These are phyloP conservation scores for Ascochyta clinopodiicola DNA, from an alignment of 2,329 filamentous ascomycete genomes.

Conservation along the genomic window DNA sequence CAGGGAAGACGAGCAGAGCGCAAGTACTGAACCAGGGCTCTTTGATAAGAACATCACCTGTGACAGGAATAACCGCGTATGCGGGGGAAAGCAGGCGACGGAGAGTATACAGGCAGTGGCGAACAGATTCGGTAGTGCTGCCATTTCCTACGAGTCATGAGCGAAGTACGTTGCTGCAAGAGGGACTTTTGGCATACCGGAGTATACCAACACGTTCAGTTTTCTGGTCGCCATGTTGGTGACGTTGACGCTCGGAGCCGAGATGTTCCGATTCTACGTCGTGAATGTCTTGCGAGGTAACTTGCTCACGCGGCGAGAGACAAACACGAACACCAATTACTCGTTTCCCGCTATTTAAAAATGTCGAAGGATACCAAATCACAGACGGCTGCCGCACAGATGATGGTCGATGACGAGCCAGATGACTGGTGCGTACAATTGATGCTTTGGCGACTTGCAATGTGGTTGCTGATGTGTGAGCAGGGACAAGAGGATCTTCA, in stretches of 20 bases:
- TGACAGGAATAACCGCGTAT: slow-evolving; percentile 90
- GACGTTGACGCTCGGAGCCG: slow-evolving; percentile 36
- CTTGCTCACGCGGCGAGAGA: slow-evolving; percentile 8
- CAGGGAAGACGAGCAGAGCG: slow-evolving; percentile 88
- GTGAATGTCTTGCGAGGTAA: slow-evolving; percentile 17
- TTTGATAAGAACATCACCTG: slow-evolving; percentile 77
- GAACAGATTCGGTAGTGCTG: slow-evolving; percentile 84
- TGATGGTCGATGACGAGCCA: slow-evolving; percentile 79
- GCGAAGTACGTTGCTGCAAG: neutral
- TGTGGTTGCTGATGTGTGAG: slow-evolving; percentile 8
- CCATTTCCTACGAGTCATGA: slow-evolving; percentile 69
- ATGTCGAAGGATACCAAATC: slow-evolving; percentile 66
- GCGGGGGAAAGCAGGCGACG: slow-evolving; percentile 84
- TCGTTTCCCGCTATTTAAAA: slow-evolving; percentile 18
- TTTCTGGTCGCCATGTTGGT: slow-evolving; percentile 68
- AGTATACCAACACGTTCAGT: slow-evolving; percentile 93
- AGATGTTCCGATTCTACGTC: slow-evolving; percentile 37
- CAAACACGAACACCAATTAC: slow-evolving; percentile 6
- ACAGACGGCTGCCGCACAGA: slow-evolving; percentile 41
- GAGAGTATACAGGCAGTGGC: slow-evolving; percentile 86
- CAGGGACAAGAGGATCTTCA: slow-evolving; percentile 98
- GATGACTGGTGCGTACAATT: slow-evolving; percentile 81
- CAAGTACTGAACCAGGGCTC: slow-evolving; percentile 92
- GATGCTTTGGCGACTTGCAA: slow-evolving; percentile 24
- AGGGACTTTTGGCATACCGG: slow-evolving; percentile 62